Conservation (phyloP, 139 green algal genomes). For the Tetratostichococcus sp. region DNA sequence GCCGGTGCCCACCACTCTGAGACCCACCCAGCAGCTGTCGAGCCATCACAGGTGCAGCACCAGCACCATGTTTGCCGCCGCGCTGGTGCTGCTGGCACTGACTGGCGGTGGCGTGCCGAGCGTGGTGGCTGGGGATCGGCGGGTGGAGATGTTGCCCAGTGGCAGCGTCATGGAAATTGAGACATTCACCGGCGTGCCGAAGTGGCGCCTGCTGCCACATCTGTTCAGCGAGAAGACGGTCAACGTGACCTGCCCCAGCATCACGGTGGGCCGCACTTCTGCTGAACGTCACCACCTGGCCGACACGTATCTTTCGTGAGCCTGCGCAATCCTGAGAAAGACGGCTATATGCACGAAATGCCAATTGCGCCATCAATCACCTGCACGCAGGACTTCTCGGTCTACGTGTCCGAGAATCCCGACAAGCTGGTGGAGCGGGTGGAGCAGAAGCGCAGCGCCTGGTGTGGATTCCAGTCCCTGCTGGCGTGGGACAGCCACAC, state of each 20-base stretch:
- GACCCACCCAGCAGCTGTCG: no score
- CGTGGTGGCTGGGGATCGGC: neutral
- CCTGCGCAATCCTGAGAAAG: neutral
- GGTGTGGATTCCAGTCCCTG: constrained; percentile 33
- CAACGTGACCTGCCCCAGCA: constrained; percentile 8
- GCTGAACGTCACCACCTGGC: neutral
- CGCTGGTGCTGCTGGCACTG: neutral
- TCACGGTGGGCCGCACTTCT: neutral
- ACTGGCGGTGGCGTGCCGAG: neutral
- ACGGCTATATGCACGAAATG: neutral
- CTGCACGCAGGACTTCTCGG: constrained; percentile 24
- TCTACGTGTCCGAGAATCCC: constrained; percentile 21
- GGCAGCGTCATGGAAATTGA: constrained; percentile 6
- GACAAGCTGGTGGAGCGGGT: constrained; percentile 12
- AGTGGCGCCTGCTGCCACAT: constrained; percentile 14
- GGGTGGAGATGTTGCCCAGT: neutral
- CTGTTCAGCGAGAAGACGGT: constrained; percentile 11
- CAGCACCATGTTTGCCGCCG: no score
- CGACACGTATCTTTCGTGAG: neutral
- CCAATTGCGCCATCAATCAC: neutral
- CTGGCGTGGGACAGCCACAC: neutral
- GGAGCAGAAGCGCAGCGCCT: constrained; percentile 11
- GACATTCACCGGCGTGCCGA: constrained; percentile 6
- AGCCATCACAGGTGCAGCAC: no score
- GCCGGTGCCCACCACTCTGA: no score